Evolutionary conservation across 2,329 filamentous ascomycete genomes (phyloP), one percentile per base, ranked within the genome.

Genomic region (Alternaria viburni): DNA sequence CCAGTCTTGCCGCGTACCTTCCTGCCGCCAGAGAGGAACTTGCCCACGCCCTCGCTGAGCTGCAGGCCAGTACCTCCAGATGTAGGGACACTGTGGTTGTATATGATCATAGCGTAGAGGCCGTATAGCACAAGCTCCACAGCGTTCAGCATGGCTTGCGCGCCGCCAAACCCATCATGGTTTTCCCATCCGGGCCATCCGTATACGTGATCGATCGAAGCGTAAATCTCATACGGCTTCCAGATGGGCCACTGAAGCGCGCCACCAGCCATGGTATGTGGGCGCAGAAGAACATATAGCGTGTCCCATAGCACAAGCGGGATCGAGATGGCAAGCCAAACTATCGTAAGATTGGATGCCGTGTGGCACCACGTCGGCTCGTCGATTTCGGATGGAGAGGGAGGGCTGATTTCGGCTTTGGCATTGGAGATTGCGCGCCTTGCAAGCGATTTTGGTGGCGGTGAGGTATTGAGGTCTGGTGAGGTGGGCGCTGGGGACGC

Each of bases 281-380:
- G 93, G 19, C 93, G 91, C 57, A 92, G 83, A 50, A 97, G 83
- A 43, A 97, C 88, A 82, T 97, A 97, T 61, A 84, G 83, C 28
- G 87, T 87, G 81, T 97, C 93, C 93, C 93, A 97, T 54, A 88
- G 75, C 52, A 97, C 92, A 64, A 96, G 86, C 1, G 92, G 92
- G 15, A 96, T 81, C 19, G 91, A 93, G 65, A 95, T 67, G 62
- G 85, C 80, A 25, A 97, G 85, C 93, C 93, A 97, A 67, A 89
- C 69, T 46, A 93, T 85, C 21, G 87, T 83, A 12, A 88, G 74
- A 55, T 85, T 85, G 12, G 86, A 86, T 4, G 88, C 87, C 0
- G 85, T 88, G 74, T 91, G 89, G 11, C 85, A 82, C 87, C 88
- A 88, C 26, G 41, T 54, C 11, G 51, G 10, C 51, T 74, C 71